These are phyloP conservation scores for Gossypium davidsonii DNA, from an alignment of 441 rosid genomes.

Conservation along the genomic window DNA sequence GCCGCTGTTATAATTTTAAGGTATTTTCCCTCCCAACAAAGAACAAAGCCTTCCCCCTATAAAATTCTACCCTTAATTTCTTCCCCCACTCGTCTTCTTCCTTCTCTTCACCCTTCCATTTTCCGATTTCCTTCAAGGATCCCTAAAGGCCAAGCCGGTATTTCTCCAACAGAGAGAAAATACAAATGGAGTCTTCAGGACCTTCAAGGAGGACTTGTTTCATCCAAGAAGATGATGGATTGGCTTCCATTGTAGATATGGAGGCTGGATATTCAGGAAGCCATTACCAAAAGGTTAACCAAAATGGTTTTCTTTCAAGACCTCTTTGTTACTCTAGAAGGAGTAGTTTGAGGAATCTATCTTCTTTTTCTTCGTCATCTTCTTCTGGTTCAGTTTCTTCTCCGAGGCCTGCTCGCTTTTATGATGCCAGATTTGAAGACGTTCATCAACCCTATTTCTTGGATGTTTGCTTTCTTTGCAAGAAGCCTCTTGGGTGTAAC, in stretches of 20 bases:
- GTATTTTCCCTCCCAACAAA: not conserved
- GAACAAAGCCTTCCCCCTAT: slow-evolving; percentile 6
- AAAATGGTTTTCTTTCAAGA: slow-evolving; percentile 28
- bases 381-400: slow-evolving; percentile 19
- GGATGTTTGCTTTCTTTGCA: slow-evolving; percentile 41
- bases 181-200: slow-evolving; percentile 19
- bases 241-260: slow-evolving; percentile 47
- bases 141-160: not conserved
- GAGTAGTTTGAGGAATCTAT: slow-evolving; percentile 25
- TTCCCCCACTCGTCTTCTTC: not conserved
- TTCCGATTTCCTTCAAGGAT: not conserved
- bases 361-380: not conserved
- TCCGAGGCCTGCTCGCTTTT: slow-evolving; percentile 37
- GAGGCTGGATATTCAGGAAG: slow-evolving; percentile 47
- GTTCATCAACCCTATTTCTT: slow-evolving; percentile 30
- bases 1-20: slow-evolving; percentile 28
- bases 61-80: not conserved
- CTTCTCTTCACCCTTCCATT: not conserved
- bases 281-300: not conserved
- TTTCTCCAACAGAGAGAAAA: not conserved
- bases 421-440: slow-evolving; percentile 47
- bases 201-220: slow-evolving; percentile 37
- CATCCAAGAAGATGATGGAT: slow-evolving; percentile 42
- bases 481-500: slow-evolving; percentile 34
- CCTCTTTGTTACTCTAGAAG: slow-evolving; percentile 26